Conservation (phyloP, 805 yeast species). For the Candida verbasci region DNA sequence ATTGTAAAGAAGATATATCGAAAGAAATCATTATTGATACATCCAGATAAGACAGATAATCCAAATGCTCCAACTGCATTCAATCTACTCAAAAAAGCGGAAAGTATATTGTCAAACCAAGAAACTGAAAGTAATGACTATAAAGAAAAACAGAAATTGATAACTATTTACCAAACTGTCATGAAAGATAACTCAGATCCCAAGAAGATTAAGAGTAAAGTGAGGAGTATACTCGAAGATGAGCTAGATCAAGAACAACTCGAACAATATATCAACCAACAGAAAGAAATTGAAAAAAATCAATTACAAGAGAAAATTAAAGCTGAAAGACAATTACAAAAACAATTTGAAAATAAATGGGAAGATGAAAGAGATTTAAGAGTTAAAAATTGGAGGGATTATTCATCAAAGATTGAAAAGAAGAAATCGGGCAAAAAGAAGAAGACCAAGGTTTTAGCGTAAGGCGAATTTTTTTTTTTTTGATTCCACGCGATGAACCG, state of each 20-base stretch:
- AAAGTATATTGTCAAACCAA: constrained; percentile 25
- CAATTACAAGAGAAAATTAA: constrained; percentile 28
- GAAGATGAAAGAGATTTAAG: constrained; percentile 55
- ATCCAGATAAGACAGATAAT: constrained; percentile 62
- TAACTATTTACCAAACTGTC: constrained; percentile 22
- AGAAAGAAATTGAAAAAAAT: constrained; percentile 21
- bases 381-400: constrained; percentile 58
- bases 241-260: constrained; percentile 24
- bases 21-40: constrained; percentile 58
- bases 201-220: constrained; percentile 25
- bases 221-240: constrained; percentile 43
- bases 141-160: constrained; percentile 16
- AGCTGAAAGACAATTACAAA: constrained; percentile 37
- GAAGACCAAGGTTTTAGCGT: constrained; percentile 33
- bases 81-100: constrained; percentile 54
- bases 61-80: constrained; percentile 62
- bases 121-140: constrained; percentile 8
- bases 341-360: constrained; percentile 49
- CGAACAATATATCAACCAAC: constrained; percentile 22
- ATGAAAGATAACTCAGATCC: constrained; percentile 1
- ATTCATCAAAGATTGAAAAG: constrained; percentile 38
- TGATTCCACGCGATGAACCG: constrained; percentile 6
- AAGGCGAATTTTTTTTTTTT: neutral
- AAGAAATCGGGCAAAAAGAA: constrained; percentile 42
- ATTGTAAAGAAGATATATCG: constrained; percentile 46